phyloP scores from a whole-genome alignment of 306 rosid species.

The Hippophae tibetana region DNA sequence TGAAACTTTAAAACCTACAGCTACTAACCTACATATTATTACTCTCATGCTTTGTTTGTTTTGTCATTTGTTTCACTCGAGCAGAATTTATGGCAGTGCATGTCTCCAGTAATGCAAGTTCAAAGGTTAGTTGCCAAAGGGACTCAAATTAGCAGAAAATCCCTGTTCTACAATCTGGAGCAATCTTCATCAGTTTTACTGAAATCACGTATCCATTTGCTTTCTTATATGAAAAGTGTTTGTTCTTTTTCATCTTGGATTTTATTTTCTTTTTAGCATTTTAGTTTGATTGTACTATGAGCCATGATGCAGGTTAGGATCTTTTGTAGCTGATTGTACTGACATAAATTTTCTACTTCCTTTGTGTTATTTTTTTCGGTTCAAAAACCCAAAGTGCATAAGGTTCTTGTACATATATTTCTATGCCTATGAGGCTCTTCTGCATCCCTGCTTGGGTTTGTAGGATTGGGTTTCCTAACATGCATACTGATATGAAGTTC shows the following conservation, averaged over 20 bases:
- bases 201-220: slow-evolving; percentile 51
- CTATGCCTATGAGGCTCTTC: neutral
- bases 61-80: slow-evolving; percentile 11
- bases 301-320: neutral
- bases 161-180: slow-evolving; percentile 47
- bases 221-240: neutral
- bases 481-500: no score
- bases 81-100: slow-evolving; percentile 39
- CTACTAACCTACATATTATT: neutral
- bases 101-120: slow-evolving; percentile 41
- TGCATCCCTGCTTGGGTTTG: neutral
- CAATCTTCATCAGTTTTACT: slow-evolving; percentile 42
- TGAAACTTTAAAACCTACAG: neutral
- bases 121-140: neutral
- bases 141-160: slow-evolving; percentile 41
- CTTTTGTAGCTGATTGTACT: neutral
- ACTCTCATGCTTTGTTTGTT: slow-evolving; percentile 1
- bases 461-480: neutral
- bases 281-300: neutral
- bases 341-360: neutral
- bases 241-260: neutral
- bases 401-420: neutral
- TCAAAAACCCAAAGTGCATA: neutral
- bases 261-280: neutral
- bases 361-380: neutral